Conservation (phyloP, 2,329 filamentous ascomycete genomes). For the Xylogone sp. region DNA sequence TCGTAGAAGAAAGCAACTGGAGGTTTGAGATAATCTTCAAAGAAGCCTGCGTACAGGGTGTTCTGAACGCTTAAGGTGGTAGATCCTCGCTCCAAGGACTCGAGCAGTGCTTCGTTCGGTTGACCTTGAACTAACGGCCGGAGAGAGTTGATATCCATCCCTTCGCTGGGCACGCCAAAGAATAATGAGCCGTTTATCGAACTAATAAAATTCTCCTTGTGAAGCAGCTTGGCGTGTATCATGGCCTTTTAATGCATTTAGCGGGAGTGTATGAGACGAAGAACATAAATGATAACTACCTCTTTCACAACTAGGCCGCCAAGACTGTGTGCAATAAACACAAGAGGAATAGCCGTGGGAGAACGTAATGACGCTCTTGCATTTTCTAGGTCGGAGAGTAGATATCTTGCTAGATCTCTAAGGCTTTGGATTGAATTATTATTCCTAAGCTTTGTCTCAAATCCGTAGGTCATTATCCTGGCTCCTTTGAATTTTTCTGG, state of each 20-base stretch:
- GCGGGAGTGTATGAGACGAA: background rate
- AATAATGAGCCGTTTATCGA: constrained; percentile 14
- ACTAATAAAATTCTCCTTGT: background rate
- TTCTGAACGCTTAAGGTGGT: background rate
- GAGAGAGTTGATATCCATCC: constrained; percentile 17
- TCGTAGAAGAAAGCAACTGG: background rate
- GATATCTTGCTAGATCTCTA: background rate
- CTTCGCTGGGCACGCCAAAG: constrained; percentile 17
- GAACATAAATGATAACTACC: background rate
- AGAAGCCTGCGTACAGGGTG: background rate
- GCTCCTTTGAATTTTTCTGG: background rate
- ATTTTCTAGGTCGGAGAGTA: background rate
- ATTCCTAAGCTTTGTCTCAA: background rate
- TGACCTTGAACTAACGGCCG: constrained; percentile 14
- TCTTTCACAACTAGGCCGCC: constrained; percentile 8
- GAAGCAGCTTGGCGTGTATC: constrained; percentile 4
- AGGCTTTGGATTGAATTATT: background rate
- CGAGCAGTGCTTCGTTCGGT: constrained; percentile 2
- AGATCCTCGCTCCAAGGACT: background rate
- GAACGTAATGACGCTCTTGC: background rate
- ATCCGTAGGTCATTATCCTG: background rate
- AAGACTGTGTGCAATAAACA: constrained; percentile 10
- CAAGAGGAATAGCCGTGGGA: background rate
- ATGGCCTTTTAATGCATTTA: background rate
- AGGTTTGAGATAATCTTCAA: background rate